Evolutionary conservation across 2,329 filamentous ascomycete genomes (phyloP), one percentile per base, ranked within the genome.

Genomic region (Botrytis elliptica): DNA sequence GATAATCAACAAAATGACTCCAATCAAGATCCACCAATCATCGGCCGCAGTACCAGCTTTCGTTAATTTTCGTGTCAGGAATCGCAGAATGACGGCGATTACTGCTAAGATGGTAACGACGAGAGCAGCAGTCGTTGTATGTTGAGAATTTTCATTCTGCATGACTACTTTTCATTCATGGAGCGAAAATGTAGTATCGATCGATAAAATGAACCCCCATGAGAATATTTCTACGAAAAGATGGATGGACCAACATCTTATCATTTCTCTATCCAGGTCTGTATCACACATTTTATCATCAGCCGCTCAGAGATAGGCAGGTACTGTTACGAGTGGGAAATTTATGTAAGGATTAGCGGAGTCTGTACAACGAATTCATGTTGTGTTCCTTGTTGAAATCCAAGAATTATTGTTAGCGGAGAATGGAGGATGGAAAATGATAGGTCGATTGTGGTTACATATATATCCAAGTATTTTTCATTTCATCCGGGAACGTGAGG

Each of bases 1-100:
- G n/a, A 59, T 9, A 14, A 72, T 44, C 40, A 67, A 29, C 22
- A 67, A 38, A 22, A 68, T 1, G 2, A 72, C 22, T 6, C 69
- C 74, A 36, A 49, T 36, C 14, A 75, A 40, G 25, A 74, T 71
- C 70, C 69, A 75, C 74, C 74, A 75, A 55, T 75, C 74, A 64
- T 75, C 74, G 3, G 65, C 36, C 33, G 38, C 74, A 68, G 70
- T 52, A 3, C 73, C 73, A 18, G 65, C 70, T 57, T 71, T 72
- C 8, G 70, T 66, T 9, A 73, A 42, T 29, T 44, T 60, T 18
- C 73, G 60, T 5, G 73, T 70, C 18, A 70, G 38, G n/a, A 75
- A 75, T 16, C 74, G 69, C 60, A 75, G 70, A 9, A 62, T 55
- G 55, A 75, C 74, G 9, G 73, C 52, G 0, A 74, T 42, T 4